Percentiles rank a stretch among this genome's conserved stretches.
Conservation (phyloP, 371 early-diverging fungal species). For the Apophysomyces ossiformis region DNA sequence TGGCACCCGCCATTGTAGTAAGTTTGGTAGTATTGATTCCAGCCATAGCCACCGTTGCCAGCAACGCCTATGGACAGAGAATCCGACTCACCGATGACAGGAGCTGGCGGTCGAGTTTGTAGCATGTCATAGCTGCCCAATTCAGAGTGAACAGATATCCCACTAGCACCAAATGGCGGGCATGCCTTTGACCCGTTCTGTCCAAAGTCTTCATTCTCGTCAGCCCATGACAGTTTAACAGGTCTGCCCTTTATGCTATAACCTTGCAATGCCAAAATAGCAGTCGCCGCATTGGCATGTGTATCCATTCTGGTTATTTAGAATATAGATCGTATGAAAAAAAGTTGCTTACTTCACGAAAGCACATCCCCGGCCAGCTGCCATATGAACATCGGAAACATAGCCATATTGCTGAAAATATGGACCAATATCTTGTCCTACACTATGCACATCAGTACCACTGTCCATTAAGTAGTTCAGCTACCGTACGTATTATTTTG, state of each 20-base stretch:
- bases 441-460: not conserved
- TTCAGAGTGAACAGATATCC: not conserved
- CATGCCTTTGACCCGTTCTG: not conserved
- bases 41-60: not conserved
- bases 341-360: constrained; percentile 67
- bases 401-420: constrained; percentile 80
- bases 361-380: constrained; percentile 84
- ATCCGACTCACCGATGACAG: not conserved
- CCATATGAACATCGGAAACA: constrained; percentile 79
- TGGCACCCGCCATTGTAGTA: not conserved
- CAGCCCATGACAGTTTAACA: constrained; percentile 79
- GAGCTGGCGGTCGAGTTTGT: not conserved
- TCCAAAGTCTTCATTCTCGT: not conserved
- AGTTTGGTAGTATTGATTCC: not conserved
- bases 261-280: constrained; percentile 80
- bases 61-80: not conserved
- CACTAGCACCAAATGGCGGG: not conserved
- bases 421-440: constrained; percentile 52
- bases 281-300: constrained; percentile 82
- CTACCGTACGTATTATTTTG: constrained; percentile 63
- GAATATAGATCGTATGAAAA: not conserved
- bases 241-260: constrained; percentile 73
- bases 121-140: not conserved
- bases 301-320: constrained; percentile 62
- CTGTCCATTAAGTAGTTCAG: not conserved